These are phyloP conservation scores for Bryoerythrophyllum caledonicum DNA, from an alignment of 225 moss, liverwort and hornwort genomes.

Conservation along the genomic window DNA sequence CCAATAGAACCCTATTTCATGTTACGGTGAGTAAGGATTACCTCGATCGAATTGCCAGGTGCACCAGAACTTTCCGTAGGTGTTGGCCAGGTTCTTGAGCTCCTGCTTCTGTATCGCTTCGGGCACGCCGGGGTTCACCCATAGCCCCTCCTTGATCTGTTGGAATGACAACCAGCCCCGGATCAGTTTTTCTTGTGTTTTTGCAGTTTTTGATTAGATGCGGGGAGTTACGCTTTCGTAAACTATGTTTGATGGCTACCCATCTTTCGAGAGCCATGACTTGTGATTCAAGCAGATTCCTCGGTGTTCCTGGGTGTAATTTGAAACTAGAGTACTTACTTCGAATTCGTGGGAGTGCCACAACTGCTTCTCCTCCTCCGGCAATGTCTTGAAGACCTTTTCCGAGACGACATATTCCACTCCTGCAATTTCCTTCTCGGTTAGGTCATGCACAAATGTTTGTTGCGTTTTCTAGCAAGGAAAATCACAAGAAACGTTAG, in stretches of 20 bases:
- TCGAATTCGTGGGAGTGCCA: constrained; percentile 68
- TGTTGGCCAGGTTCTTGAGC: constrained; percentile 47
- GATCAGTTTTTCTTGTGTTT: too few species aligned
- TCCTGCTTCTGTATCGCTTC: constrained; percentile 48
- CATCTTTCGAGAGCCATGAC: not conserved
- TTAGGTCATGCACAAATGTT: not conserved
- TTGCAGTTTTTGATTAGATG: too few species aligned
- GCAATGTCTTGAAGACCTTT: constrained; percentile 41
- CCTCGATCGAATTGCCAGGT: constrained; percentile 74
- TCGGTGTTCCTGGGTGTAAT: too few species aligned
- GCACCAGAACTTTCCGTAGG: constrained; percentile 71
- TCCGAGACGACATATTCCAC: constrained; percentile 62
- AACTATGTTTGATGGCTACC: not conserved
- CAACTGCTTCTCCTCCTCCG: constrained; percentile 62
- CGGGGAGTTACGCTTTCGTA: not conserved
- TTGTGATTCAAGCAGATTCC: not conserved
- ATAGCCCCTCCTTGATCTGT: constrained; percentile 62
- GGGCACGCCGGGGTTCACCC: constrained; percentile 59
- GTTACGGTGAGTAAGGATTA: not conserved
- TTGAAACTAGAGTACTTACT: constrained; percentile 16
- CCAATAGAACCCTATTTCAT: too few species aligned
- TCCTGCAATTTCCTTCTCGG: constrained; percentile 26
- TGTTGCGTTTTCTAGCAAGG: not conserved
- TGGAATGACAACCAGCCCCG: not conserved
- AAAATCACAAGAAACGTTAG: not conserved